phyloP scores from a whole-genome alignment of 768 basidiomycete species.

The Mycena crocata region DNA sequence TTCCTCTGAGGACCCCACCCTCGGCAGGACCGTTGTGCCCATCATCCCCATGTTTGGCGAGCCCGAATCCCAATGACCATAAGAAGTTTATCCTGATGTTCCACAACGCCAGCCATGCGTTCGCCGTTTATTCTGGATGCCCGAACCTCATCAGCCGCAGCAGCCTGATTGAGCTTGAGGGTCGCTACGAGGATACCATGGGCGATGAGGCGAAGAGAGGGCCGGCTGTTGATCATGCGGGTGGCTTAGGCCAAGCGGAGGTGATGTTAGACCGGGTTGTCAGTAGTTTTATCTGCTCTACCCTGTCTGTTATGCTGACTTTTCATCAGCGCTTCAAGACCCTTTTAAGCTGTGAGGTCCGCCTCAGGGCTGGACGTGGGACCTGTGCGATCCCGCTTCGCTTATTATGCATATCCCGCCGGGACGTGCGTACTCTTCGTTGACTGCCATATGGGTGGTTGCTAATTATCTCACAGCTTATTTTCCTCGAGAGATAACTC shows the following conservation, averaged over 20 bases:
- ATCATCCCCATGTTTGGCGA: constrained; percentile 69
- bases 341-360: constrained; percentile 91
- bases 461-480: constrained; percentile 59
- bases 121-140: constrained; percentile 96
- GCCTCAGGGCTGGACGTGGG: constrained; percentile 88
- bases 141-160: constrained; percentile 90
- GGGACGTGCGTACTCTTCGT: constrained; percentile 70
- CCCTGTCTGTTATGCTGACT: not conserved
- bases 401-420: constrained; percentile 95
- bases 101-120: constrained; percentile 81
- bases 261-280: constrained; percentile 95
- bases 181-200: constrained; percentile 80
- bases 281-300: constrained; percentile 62
- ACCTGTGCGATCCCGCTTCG: constrained; percentile 82
- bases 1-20: constrained; percentile 54
- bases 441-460: not conserved
- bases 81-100: constrained; percentile 80
- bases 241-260: constrained; percentile 67
- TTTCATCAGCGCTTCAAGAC: constrained; percentile 77
- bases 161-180: constrained; percentile 93
- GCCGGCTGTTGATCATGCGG: constrained; percentile 91
- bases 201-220: constrained; percentile 76
- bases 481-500: constrained; percentile 90
- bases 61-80: constrained; percentile 78
- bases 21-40: constrained; percentile 43